Evolutionary conservation across 2,329 filamentous ascomycete species (phyloP), one percentile per base, ranked within the genome.

Genomic region (Cordyceps cateniannulata): DNA sequence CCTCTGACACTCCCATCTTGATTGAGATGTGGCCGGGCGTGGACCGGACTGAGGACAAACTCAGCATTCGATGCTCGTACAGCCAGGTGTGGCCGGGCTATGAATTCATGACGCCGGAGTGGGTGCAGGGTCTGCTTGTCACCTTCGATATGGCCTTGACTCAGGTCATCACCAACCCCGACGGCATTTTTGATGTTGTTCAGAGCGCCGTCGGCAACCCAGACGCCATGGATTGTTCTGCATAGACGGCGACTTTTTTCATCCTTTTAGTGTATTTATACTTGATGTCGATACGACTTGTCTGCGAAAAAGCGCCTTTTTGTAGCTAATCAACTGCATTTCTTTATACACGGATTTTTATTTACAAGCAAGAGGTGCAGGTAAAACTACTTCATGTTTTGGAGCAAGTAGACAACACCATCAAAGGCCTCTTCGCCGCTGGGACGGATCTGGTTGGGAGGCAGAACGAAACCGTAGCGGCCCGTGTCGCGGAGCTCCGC

Each of bases 371-470:
- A 6, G 3, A 6, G 18, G 2, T n/a, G 22, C 42, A 5, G 18
- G 38, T 53, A 9, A 25, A 24, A 3, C 57, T 68, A 75, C 59
- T 72, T 71, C 69, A 78, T 75, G 61, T 76, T 75, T 44, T 67
- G 59, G 32, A 79, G 66, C 60, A 93, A 81, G 63, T 89, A 87
- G 67, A 86, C 75, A 20, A 92, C 76, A 7, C 76, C 77, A 1
- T 76, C 76, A 65, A 70, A 78, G 4, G 73, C 71, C 66, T 80
- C 77, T 62, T 77, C 70, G 10, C 75, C 75, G 16, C 72, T 78
- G 1, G 77, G 74, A 24, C 76, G 42, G 29, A 80, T 80, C 67
- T 79, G 74, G 32, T 57, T 61, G 0, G 76, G 70, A 0, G 77
- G 76, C 51, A 80, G 69, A 7, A 79, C 68, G 61, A 80, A 80